Base-by-base conservation (phyloP, 768 basidiomycete genomes). In the Piloderma croceum region DNA sequence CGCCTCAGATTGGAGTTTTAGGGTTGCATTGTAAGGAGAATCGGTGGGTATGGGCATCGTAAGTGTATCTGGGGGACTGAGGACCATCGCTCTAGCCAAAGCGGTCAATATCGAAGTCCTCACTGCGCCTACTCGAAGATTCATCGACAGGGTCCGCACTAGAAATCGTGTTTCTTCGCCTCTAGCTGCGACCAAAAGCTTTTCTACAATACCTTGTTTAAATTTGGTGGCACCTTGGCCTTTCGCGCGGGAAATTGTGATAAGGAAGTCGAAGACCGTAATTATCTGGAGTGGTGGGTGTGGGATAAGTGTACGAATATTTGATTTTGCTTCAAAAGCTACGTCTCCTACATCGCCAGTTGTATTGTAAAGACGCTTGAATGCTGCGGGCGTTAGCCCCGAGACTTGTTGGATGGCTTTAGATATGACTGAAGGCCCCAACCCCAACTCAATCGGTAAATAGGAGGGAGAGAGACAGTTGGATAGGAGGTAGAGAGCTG, bases 91-190 rank as follows among this genome's bases (percentile, higher is more conserved):
- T 35, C 89, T 70, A 22, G 90, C 84, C 18, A 94, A 67, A 9
- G 88, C 84, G 18, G 79, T 79, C 36, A 92, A 70, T 24, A 94
- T 75, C 5, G 90, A 83, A 19, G 85, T 77, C 48, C 88, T 72
- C 21, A 92, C 89, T 3, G 91, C 92, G 2, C 92, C 92, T 12
- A 94, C 91, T 34, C 89, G 78, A 32, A 90, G 67, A 58, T 90
- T 83, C 54, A 77, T 76, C 21, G 72, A 77, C 20, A 92, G 67
- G 3, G 76, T 87, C 27, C 87, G 74, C 22, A 83, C 81, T 31
- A 94, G 68, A 52, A 80, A 96, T 21, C 90, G 74, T n/a, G 77
- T 72, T 63, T 96, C 90, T 60, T 94, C 92, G 18, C 90, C 92
- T 43, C 71, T 76, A 1, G 91, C 83, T 7, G 87, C 73, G 5